Conservation (phyloP, 1,284 basidiomycete species). For the Phenoliferia sp. region DNA sequence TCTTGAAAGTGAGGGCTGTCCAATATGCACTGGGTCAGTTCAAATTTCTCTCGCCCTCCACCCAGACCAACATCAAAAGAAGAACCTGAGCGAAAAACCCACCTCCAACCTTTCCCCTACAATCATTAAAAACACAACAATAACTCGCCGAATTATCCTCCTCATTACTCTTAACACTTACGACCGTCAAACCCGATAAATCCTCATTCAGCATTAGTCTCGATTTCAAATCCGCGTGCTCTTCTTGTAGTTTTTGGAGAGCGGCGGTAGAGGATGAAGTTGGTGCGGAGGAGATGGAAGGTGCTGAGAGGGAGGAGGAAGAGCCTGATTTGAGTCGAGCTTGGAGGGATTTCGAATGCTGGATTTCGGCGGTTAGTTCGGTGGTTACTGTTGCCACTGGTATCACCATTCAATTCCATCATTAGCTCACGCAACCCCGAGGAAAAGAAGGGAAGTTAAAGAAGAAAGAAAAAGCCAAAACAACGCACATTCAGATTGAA, state of each 20-base stretch:
- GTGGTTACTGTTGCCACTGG: conserved; percentile 3
- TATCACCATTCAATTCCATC: background rate
- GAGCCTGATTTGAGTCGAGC: conserved; percentile 12
- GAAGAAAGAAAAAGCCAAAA: background rate
- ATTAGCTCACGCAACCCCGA: too few species aligned
- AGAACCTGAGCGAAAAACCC: conserved; percentile 6
- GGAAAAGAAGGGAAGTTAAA: too few species aligned
- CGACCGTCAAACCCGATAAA: conserved; percentile 26
- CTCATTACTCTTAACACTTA: conserved; percentile 16
- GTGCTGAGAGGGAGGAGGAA: background rate
- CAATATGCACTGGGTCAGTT: background rate
- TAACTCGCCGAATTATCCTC: conserved; percentile 14
- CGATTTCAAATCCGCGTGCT: conserved; percentile 7
- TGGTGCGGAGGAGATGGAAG: background rate
- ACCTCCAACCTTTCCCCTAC: conserved; percentile 16
- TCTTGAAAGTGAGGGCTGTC: conserved; percentile 30
- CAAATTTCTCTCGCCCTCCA: too few species aligned
- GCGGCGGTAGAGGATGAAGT: background rate
- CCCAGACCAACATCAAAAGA: too few species aligned
- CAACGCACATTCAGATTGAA: conserved; percentile 18
- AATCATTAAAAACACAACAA: conserved; percentile 24
- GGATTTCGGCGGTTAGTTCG: conserved; percentile 21
- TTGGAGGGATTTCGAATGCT: conserved; percentile 28
- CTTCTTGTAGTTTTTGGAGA: conserved; percentile 14
- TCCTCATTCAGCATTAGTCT: conserved; percentile 26